Percentiles rank a stretch among this genome's conserved stretches.
Evolutionary conservation across 176 grass and related monocot genomes (phyloP).

Genomic region (Rhynchospora tenuis): DNA sequence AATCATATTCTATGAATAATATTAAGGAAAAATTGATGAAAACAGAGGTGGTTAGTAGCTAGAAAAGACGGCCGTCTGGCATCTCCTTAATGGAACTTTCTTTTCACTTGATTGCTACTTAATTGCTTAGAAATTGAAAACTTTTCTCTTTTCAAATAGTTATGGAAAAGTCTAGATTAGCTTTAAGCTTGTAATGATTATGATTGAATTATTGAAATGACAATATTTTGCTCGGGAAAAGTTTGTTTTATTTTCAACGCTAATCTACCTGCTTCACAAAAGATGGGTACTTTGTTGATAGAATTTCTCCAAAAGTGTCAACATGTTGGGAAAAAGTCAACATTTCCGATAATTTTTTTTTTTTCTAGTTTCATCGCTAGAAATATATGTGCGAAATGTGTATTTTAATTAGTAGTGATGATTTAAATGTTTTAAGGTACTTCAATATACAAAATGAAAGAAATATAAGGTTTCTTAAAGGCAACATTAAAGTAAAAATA

Average conservation of each 20-base stretch:
- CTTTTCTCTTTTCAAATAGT: background rate
- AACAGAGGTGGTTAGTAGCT: background rate
- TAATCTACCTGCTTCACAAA: background rate
- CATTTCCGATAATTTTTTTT: too few species aligned
- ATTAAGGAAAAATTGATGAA: background rate
- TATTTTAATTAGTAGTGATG: too few species aligned
- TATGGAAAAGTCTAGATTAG: slow-evolving; percentile 5
- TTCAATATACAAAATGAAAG: too few species aligned
- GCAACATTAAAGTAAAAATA: too few species aligned
- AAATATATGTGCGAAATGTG: too few species aligned
- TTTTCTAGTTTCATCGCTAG: background rate
- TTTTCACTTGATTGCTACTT: background rate
- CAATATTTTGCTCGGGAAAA: background rate
- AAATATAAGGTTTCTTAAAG: too few species aligned
- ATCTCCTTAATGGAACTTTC: background rate
- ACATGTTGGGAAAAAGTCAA: slow-evolving; percentile 10
- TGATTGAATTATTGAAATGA: background rate
- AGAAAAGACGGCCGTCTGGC: background rate
- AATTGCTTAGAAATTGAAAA: background rate
- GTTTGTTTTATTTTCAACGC: background rate
- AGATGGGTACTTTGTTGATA: background rate
- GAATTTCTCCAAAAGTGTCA: slow-evolving; percentile 6
- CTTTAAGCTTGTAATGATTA: slow-evolving; percentile 12
- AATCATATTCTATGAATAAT: background rate
- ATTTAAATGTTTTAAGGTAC: too few species aligned